Base-by-base conservation (phyloP, 768 basidiomycete species). In the Boletus fagicola region DNA sequence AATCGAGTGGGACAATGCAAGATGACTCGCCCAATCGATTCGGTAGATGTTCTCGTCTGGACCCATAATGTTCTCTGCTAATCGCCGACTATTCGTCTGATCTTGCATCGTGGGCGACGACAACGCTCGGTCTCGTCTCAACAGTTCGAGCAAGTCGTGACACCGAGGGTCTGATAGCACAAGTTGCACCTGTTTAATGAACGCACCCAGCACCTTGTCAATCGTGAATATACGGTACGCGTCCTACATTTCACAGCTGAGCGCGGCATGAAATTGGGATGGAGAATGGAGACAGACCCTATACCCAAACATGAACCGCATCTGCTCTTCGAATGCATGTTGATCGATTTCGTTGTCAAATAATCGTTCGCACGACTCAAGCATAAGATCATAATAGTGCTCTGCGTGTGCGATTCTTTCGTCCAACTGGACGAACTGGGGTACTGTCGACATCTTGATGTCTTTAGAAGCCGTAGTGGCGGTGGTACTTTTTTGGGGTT, bases 331-430 rank as follows among this genome's bases (percentile, higher is more conserved):
- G 68, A 95, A 98, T 5, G 78, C 81, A 43, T 78, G 75, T 61
- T 88, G 88, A 65, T 99, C 97, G 24, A 98, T 78, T 69, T 97
- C 92, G 61, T 89, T 90, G 67, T 95, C 95, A 62, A 98, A 97
- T 45, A 98, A 71, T 58, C 86, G 82, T 70, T 99, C 97, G 68
- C 91, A 92, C 4, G 90, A 85, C 57, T 88, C 90, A 16, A 99
- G 80, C 65, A 94, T 75, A 54, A 94, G 78, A 48, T 87, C 86
- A 64, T 98, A 98, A 64, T 84, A 91, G 62, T 90, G 84, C 30
- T 80, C 80, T 5, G 84, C 79, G 12, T 83, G 77, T 20, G 80
- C 72, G 24, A 68, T 58, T 22, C 71, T 69, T 40, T 78, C 75
- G 30, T 72, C 74, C 26, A 71, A 39, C 51, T 67, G 73, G 36